Conservation (phyloP, 208 protist species). For the Blechomonas ayalai region DNA sequence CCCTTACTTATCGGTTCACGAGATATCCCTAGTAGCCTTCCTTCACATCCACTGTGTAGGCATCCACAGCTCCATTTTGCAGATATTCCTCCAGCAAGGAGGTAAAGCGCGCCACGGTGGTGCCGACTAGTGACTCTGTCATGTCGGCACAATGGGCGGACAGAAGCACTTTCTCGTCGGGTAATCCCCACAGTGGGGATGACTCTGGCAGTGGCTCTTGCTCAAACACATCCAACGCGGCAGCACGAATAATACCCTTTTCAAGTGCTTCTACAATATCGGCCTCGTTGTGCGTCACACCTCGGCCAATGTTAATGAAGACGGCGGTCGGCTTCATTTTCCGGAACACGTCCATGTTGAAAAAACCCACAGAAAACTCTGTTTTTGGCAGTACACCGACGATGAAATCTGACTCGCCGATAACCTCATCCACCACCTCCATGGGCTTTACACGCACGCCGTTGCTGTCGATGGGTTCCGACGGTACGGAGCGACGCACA, state of each 20-base stretch:
- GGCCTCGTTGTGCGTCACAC: constrained; percentile 51
- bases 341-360: constrained; percentile 63
- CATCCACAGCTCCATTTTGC: constrained; percentile 1
- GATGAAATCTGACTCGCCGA: constrained; percentile 80
- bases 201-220: constrained; percentile 54
- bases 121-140: constrained; percentile 15
- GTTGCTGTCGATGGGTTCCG: constrained; percentile 29
- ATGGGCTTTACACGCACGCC: constrained; percentile 43
- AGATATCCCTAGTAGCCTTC: constrained; percentile 20
- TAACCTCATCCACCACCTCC: constrained; percentile 31
- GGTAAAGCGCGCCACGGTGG: constrained; percentile 19
- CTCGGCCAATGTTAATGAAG: constrained; percentile 87
- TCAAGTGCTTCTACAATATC: constrained; percentile 60
- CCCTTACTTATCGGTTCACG: too few species aligned
- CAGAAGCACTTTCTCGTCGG: constrained; percentile 63
- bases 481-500: constrained; percentile 34
- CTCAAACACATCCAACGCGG: constrained; percentile 78
- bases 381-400: constrained; percentile 75
- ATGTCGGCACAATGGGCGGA: constrained; percentile 53
- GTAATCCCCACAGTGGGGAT: constrained; percentile 60
- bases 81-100: constrained; percentile 17
- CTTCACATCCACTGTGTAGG: constrained; percentile 19
- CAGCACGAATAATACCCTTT: constrained; percentile 49
- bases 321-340: constrained; percentile 73
- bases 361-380: constrained; percentile 55